Conservation (phyloP, 2,329 filamentous ascomycete species). For the Stachybotrys echinatus region DNA sequence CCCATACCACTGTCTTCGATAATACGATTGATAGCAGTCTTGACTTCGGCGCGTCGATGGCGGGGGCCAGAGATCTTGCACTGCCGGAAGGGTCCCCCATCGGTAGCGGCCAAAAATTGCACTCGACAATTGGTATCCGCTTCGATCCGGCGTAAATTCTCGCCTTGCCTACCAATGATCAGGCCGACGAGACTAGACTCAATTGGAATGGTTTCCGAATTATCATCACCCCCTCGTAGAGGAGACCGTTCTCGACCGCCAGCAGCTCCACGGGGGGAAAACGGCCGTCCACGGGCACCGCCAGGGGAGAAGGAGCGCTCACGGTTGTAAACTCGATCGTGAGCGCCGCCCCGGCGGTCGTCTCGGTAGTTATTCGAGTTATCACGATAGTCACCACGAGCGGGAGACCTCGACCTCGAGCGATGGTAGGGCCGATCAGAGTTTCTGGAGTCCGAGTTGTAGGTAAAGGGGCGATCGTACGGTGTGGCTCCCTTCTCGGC, state of each 20-base stretch:
- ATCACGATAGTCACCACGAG: constrained; percentile 67
- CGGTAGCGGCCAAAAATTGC: constrained; percentile 77
- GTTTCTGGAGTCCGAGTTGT: constrained; percentile 29
- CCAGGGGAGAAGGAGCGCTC: constrained; percentile 71
- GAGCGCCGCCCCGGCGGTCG: constrained; percentile 62
- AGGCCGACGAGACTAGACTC: constrained; percentile 83
- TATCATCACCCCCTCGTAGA: constrained; percentile 54
- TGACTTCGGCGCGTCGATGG: constrained; percentile 69
- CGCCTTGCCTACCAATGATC: constrained; percentile 85
- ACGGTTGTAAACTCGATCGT: constrained; percentile 41
- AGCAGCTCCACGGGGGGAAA: constrained; percentile 50
- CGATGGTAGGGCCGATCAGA: constrained; percentile 50
- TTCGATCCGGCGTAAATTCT: constrained; percentile 83
- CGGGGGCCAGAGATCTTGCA: constrained; percentile 80
- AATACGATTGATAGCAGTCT: constrained; percentile 77
- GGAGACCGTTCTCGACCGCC: constrained; percentile 57
- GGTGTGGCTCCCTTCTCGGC: constrained; percentile 68
- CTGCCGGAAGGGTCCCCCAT: constrained; percentile 69
- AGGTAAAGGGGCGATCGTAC: constrained; percentile 52
- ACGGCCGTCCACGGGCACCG: constrained; percentile 43
- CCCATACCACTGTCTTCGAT: constrained; percentile 69
- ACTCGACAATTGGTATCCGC: constrained; percentile 76
- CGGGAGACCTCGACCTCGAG: constrained; percentile 70
- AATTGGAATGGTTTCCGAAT: constrained; percentile 77
- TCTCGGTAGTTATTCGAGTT: constrained; percentile 81